Conservation (phyloP, 495 filamentous ascomycete genomes). For the Tuber magnatum region DNA sequence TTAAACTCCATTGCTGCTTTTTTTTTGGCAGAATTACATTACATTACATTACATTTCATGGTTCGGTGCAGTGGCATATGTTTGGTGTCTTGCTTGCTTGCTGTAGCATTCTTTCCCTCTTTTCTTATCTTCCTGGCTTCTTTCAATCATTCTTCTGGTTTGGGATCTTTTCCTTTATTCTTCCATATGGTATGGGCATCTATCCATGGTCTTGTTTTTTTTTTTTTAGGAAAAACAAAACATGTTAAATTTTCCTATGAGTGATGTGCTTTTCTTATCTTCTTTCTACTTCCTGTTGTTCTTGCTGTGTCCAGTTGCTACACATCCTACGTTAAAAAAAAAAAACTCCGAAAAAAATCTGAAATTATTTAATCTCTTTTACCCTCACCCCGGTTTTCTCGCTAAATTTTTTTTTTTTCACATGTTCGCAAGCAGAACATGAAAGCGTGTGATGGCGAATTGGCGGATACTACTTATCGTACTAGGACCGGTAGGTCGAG, state of each 20-base stretch:
- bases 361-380: background rate
- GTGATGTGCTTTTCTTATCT: background rate
- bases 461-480: background rate
- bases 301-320: background rate
- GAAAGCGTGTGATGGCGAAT: background rate
- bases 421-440: background rate
- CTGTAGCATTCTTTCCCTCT: background rate
- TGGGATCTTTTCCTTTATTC: background rate
- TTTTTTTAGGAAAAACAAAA: background rate
- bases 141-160: background rate
- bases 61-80: background rate
- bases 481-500: background rate
- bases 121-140: background rate
- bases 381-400: background rate
- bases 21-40: background rate
- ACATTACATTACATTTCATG: background rate
- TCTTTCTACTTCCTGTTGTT: background rate
- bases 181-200: background rate
- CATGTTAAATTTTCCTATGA: background rate
- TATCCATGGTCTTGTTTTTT: background rate
- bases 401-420: background rate
- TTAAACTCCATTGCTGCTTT: background rate
- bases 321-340: background rate
- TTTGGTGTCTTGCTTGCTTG: background rate
- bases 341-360: background rate